A percentile compares a stretch with the other conserved stretches of the same genome.
Evolutionary conservation across 495 filamentous ascomycete genomes (phyloP).

Genomic region (Saxispiralis lemnorum): DNA sequence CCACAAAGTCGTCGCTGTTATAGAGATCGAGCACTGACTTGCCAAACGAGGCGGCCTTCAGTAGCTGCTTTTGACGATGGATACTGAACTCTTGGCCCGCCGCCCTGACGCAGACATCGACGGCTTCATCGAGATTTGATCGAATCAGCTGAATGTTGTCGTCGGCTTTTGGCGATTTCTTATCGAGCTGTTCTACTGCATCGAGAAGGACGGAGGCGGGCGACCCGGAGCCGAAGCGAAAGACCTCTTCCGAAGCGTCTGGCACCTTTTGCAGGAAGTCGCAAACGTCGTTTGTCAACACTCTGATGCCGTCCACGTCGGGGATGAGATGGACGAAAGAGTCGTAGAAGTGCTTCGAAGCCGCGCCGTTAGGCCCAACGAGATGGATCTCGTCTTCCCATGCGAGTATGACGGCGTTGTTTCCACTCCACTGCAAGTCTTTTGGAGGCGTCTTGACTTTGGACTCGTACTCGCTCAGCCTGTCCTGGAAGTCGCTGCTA

Average conservation of each 20-base stretch:
- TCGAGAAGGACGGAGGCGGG: constrained; percentile 82
- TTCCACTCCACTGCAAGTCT: constrained; percentile 88
- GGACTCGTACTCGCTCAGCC: constrained; percentile 81
- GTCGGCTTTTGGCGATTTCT: constrained; percentile 88
- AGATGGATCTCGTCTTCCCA: constrained; percentile 99
- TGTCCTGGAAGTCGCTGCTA: constrained; percentile 79
- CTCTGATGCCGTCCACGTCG: constrained; percentile 71
- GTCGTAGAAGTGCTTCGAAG: constrained; percentile 68
- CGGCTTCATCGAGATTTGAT: constrained; percentile 69
- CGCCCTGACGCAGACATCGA: constrained; percentile 78
- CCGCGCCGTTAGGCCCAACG: constrained; percentile 64
- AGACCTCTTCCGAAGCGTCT: constrained; percentile 73
- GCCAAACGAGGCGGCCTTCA: constrained; percentile 90
- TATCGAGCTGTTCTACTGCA: constrained; percentile 78
- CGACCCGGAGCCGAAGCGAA: constrained; percentile 67
- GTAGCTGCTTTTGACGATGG: constrained; percentile 84
- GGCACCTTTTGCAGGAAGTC: constrained; percentile 91
- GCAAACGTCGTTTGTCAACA: constrained; percentile 80
- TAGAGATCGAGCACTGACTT: constrained; percentile 95
- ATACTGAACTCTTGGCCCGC: constrained; percentile 79
- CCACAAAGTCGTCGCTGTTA: constrained; percentile 93
- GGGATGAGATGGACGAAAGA: constrained; percentile 74
- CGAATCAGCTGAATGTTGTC: constrained; percentile 91
- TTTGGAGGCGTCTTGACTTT: constrained; percentile 69
- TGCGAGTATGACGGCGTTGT: constrained; percentile 79